Base-by-base conservation (phyloP, 805 yeast species). In the Ogataea henricii region DNA sequence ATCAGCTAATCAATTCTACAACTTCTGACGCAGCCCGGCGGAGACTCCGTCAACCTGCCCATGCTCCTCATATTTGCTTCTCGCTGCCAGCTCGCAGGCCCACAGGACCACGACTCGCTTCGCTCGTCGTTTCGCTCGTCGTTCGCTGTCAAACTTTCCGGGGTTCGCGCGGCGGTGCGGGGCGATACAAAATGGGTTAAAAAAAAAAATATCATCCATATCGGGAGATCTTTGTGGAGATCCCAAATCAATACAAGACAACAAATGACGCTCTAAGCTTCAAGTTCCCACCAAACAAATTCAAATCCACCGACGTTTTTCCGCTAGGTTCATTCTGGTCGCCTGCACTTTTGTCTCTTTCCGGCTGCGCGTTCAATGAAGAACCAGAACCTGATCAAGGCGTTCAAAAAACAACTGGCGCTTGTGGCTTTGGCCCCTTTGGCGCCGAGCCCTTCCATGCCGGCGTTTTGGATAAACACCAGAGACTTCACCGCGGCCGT, bases 371-470 rank as follows among this genome's bases (percentile, higher is more conserved):
- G 7, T 18, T 8, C 22, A 18, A 39, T 39, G 42, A 39, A 25
- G 8, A 16, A 18, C 14, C 42, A 39, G 34, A 25, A 14, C 30
- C 22, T 39, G 34, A 16, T 39, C 17, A 20, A 10, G 33, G 18
- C 33, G n/a, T 16, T 39, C 25, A 39, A 39, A 27, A 25, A 26
- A 10, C 42, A 39, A 17, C 17, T 39, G 42, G 33, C 42, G 6
- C 42, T 25, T 8, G 29, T 37, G 30, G 27, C 40, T 3, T 10
- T 25, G 4, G 13, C 42, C 9, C 23, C 25, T 18, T 3, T 25
- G 12, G 33, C 34, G 22, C 25, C 42, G 14, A n/a, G 14, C 12
- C 18, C 42, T 6, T 20, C 34, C 7, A 3, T 29, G 22, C 30
- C 33, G 12, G 16, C 32, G 8, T 25, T 29, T 14, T 39, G 42